Percentiles rank a stretch among this genome's conserved stretches.
phyloP scores from a whole-genome alignment of 805 yeast genomes.

The Schwanniomyces polymorphus region DNA sequence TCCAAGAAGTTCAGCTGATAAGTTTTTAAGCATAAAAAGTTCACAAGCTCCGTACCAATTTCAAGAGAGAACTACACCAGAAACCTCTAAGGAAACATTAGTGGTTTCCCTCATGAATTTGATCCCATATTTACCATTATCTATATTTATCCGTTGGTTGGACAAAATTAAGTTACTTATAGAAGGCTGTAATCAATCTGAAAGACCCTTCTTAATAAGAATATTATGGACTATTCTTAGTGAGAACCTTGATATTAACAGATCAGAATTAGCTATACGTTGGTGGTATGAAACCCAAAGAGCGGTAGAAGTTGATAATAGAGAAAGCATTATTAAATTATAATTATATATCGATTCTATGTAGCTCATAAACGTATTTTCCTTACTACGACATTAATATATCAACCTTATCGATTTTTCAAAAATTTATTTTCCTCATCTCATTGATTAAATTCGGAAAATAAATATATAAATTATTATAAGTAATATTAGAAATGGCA shows the following conservation, averaged over 20 bases:
- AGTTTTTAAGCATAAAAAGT: conserved; percentile 9
- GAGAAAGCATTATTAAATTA: background rate
- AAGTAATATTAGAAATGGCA: conserved; percentile 49
- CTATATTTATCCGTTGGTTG: conserved; percentile 47
- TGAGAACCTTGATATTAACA: conserved; percentile 57
- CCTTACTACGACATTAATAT: background rate
- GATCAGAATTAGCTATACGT: conserved; percentile 52
- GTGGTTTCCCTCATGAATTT: conserved; percentile 48
- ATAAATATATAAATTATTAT: background rate
- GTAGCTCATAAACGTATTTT: no score
- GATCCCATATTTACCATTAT: conserved; percentile 52
- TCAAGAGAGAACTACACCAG: conserved; percentile 26
- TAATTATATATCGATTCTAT: background rate
- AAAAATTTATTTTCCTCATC: conserved; percentile 1
- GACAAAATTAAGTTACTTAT: conserved; percentile 39
- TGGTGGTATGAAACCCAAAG: conserved; percentile 60
- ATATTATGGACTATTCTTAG: conserved; percentile 55
- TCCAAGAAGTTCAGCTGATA: conserved; percentile 27
- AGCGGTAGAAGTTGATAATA: background rate
- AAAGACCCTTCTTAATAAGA: conserved; percentile 36
- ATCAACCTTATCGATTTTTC: background rate
- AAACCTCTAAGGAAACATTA: conserved; percentile 49
- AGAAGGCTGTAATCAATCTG: conserved; percentile 31
- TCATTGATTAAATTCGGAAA: background rate
- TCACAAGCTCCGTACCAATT: conserved; percentile 16